Percentiles rank a stretch among this genome's conserved stretches.
Evolutionary conservation across 768 basidiomycete genomes (phyloP).

Genomic region (Mycena kentingensis): DNA sequence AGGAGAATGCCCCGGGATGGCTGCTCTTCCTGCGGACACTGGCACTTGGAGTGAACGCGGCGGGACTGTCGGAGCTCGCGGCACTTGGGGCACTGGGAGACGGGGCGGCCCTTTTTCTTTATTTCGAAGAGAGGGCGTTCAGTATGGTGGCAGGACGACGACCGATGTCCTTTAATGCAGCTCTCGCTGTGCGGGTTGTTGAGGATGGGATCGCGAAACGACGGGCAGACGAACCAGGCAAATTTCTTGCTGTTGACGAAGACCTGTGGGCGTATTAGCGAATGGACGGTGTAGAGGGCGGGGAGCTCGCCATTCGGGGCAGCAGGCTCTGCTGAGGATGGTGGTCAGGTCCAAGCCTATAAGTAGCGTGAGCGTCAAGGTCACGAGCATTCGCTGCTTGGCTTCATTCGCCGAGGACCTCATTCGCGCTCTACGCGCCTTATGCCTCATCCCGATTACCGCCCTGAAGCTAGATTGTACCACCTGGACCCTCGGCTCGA

Average conservation of each 20-base stretch:
- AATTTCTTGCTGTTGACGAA: slow-evolving; percentile 74
- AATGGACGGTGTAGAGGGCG: background rate
- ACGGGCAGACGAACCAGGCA: slow-evolving; percentile 60
- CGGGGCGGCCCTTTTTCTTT: slow-evolving; percentile 90
- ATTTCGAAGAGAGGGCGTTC: slow-evolving; percentile 91
- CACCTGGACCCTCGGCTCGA: too few relatives aligned
- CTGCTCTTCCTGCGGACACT: slow-evolving; percentile 51
- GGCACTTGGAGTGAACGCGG: slow-evolving; percentile 81
- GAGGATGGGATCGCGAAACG: background rate
- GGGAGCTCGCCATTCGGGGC: slow-evolving; percentile 1
- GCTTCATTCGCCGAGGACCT: slow-evolving; percentile 13
- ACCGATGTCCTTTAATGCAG: slow-evolving; percentile 94
- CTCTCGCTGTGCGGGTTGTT: slow-evolving; percentile 60
- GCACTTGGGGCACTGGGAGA: slow-evolving; percentile 87
- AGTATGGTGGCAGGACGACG: slow-evolving; percentile 83
- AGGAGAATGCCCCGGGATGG: slow-evolving; percentile 34
- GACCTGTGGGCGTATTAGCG: slow-evolving; percentile 43
- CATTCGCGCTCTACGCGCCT: too few relatives aligned
- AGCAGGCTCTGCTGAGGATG: background rate
- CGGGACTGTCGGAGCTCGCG: slow-evolving; percentile 79
- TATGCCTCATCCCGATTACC: too few relatives aligned
- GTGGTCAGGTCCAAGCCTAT: background rate
- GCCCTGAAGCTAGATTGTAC: too few relatives aligned
- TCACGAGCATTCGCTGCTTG: background rate
- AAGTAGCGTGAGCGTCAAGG: background rate